Percentiles rank a stretch among this genome's conserved stretches.
Evolutionary conservation across 2,329 filamentous ascomycete species (phyloP).

Genomic region (Monosporascus sp.): DNA sequence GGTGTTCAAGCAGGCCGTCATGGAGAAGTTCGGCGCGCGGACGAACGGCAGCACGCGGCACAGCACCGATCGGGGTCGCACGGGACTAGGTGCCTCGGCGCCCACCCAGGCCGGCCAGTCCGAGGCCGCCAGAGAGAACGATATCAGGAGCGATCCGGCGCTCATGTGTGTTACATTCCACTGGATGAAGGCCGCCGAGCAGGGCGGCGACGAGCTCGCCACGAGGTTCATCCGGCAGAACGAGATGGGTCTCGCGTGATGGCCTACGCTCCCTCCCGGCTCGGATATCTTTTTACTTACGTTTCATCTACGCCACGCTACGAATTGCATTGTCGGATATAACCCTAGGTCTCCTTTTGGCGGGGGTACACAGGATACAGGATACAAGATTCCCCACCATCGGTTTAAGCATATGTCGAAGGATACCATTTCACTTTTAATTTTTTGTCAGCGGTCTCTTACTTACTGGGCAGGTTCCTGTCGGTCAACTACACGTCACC

Average conservation of each 20-base stretch:
- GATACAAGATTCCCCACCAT: neutral
- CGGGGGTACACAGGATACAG: neutral
- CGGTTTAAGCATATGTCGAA: neutral
- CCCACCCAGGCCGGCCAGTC: slow-evolving; percentile 21
- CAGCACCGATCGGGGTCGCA: slow-evolving; percentile 23
- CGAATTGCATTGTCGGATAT: too few relatives aligned
- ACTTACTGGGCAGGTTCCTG: neutral
- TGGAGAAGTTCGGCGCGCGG: slow-evolving; percentile 59
- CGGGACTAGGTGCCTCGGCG: slow-evolving; percentile 21
- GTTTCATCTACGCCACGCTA: neutral
- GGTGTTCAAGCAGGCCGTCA: slow-evolving; percentile 84
- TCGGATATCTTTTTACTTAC: neutral
- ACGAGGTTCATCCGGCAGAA: slow-evolving; percentile 74
- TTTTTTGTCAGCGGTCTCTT: neutral
- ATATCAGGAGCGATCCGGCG: slow-evolving; percentile 70
- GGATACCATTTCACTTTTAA: neutral
- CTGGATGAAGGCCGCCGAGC: slow-evolving; percentile 90
- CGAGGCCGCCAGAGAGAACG: slow-evolving; percentile 33
- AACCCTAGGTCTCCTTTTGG: neutral
- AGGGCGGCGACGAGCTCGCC: slow-evolving; percentile 81
- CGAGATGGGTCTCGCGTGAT: slow-evolving; percentile 29
- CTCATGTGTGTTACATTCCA: slow-evolving; percentile 93
- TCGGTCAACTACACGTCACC: too few relatives aligned
- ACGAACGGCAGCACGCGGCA: slow-evolving; percentile 28
- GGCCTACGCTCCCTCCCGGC: neutral